Conservation (phyloP, 2,329 filamentous ascomycete species). For the Curvularia verruculosa region DNA sequence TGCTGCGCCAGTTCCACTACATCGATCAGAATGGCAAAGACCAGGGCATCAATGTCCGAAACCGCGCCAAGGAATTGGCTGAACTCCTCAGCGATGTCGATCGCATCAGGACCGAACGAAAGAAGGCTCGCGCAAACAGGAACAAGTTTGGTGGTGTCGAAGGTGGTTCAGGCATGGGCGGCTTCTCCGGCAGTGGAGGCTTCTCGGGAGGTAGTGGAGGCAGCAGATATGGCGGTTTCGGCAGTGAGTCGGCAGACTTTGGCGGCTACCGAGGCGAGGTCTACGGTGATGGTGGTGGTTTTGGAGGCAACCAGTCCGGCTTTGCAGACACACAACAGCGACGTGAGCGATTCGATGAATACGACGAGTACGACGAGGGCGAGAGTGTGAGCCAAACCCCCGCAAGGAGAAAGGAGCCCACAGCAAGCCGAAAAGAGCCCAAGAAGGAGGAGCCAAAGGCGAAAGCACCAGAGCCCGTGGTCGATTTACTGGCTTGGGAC, state of each 20-base stretch:
- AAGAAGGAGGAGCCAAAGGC: conserved; percentile 78
- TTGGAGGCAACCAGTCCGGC: conserved; percentile 73
- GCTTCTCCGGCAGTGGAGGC: conserved; percentile 56
- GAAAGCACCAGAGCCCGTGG: conserved; percentile 75
- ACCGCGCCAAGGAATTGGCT: conserved; percentile 91
- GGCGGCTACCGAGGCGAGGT: conserved; percentile 76
- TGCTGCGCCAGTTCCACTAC: conserved; percentile 97
- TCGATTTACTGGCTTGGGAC: conserved; percentile 92
- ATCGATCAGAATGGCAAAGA: conserved; percentile 97
- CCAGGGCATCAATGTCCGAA: conserved; percentile 96
- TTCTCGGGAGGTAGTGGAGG: conserved; percentile 49
- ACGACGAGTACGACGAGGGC: conserved; percentile 92
- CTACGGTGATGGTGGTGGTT: conserved; percentile 95
- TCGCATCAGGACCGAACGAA: conserved; percentile 73
- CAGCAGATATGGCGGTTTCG: conserved; percentile 85
- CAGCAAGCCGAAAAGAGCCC: conserved; percentile 49
- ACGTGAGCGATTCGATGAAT: conserved; percentile 88
- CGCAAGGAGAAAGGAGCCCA: conserved; percentile 58
- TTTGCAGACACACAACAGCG: conserved; percentile 70
- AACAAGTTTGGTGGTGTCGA: conserved; percentile 97
- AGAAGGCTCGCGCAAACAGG: conserved; percentile 88
- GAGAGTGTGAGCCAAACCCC: conserved; percentile 57
- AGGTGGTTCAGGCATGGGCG: conserved; percentile 70
- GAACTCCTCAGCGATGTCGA: conserved; percentile 95
- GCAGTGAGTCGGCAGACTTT: conserved; percentile 66